A percentile compares a stretch with the other conserved stretches of the same genome.
Conservation (phyloP, 2,329 filamentous ascomycete species). For the Stagonosporopsis rhizophila region DNA sequence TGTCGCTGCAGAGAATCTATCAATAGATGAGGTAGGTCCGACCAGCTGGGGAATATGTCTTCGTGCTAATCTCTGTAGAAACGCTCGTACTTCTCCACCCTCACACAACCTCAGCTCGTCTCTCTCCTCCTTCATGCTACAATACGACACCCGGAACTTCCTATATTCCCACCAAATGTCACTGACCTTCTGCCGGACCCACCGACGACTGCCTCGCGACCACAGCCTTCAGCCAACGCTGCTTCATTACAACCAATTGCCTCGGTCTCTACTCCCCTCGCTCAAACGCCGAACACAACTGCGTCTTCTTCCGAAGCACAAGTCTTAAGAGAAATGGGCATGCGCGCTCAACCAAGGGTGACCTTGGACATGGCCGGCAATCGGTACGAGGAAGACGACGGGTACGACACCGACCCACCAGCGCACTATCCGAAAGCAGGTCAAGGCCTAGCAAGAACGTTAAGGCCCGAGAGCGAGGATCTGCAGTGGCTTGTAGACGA, state of each 20-base stretch:
- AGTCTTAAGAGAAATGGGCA: conserved; percentile 35
- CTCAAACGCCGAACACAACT: conserved; percentile 35
- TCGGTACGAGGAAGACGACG: conserved; percentile 55
- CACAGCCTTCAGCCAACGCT: conserved; percentile 20
- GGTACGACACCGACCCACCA: conserved; percentile 60
- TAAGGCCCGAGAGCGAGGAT: conserved; percentile 65
- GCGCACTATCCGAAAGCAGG: conserved; percentile 69
- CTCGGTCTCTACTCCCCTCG: conserved; percentile 23
- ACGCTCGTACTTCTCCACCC: conserved; percentile 67
- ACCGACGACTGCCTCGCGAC: conserved; percentile 19
- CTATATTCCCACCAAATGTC: conserved; percentile 64
- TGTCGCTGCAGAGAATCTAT: conserved; percentile 49
- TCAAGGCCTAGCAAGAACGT: conserved; percentile 62
- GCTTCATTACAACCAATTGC: conserved; percentile 43
- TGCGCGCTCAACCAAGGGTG: conserved; percentile 21
- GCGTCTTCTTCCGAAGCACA: conserved; percentile 46
- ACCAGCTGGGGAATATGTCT: not conserved
- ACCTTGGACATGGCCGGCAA: conserved; percentile 32
- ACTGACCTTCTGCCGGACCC: conserved; percentile 31
- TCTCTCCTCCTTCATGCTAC: conserved; percentile 69
- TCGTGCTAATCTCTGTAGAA: conserved; percentile 53
- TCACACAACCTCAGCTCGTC: conserved; percentile 68
- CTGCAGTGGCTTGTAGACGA: conserved; percentile 69
- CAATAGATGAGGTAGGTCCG: conserved; percentile 52
- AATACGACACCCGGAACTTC: conserved; percentile 68